phyloP scores from a whole-genome alignment of 352 stramenopile species.

The Phytophthora boehmeriae region DNA sequence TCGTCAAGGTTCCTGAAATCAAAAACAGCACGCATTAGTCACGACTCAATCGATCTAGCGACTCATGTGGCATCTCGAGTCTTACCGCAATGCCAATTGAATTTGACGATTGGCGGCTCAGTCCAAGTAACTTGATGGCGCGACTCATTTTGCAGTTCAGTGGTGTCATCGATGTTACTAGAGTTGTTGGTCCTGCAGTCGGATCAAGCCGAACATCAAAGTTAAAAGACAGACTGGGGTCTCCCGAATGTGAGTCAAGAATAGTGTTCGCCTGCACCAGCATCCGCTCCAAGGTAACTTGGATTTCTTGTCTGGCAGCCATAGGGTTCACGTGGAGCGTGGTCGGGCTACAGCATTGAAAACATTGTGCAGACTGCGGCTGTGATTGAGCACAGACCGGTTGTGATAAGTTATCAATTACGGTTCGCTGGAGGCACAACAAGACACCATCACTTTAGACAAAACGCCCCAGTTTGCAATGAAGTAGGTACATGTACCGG shows the following conservation, averaged over 20 bases:
- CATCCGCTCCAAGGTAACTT: slow-evolving; percentile 16
- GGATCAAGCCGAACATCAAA: slow-evolving; percentile 11
- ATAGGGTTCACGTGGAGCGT: slow-evolving; percentile 17
- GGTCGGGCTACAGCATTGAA: slow-evolving; percentile 18
- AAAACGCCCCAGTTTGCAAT: background rate
- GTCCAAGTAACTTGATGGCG: slow-evolving; percentile 12
- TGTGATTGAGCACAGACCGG: background rate
- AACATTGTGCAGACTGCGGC: background rate
- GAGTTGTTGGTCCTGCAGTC: slow-evolving; percentile 4
- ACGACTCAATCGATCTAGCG: too few species aligned
- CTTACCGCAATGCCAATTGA: background rate
- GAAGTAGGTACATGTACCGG: slow-evolving; percentile 1
- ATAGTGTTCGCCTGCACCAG: background rate
- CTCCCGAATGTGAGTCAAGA: background rate
- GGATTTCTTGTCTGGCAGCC: slow-evolving; percentile 11
- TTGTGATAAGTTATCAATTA: slow-evolving; percentile 2
- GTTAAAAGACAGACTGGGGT: slow-evolving; percentile 10
- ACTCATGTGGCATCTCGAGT: background rate
- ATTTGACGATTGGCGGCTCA: background rate
- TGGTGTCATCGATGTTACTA: slow-evolving; percentile 9
- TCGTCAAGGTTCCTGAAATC: background rate
- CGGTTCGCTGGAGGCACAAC: background rate
- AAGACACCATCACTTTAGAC: background rate
- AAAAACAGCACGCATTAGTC: background rate
- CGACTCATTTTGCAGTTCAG: slow-evolving; percentile 14